A percentile compares a stretch with the other conserved stretches of the same genome.
phyloP scores from a whole-genome alignment of 208 protist species.

The Jaenimonas drosophilae region DNA sequence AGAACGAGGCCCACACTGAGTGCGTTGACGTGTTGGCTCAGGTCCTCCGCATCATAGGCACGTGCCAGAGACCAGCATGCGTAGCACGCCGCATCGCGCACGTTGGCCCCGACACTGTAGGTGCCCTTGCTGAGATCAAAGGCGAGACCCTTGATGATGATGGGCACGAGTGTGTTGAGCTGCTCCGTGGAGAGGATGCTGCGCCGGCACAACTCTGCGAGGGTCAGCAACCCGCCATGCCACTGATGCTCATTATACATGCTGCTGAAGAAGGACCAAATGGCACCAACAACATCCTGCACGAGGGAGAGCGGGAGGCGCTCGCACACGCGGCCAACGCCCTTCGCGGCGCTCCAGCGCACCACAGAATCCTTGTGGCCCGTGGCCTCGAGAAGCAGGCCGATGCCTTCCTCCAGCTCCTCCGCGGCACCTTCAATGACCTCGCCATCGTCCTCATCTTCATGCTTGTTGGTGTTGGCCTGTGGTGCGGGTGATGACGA shows the following conservation, averaged over 20 bases:
- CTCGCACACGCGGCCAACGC: slow-evolving; percentile 91
- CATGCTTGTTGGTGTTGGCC: slow-evolving; percentile 5
- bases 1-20: slow-evolving; percentile 74
- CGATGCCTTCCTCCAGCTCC: slow-evolving; percentile 70
- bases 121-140: slow-evolving; percentile 94
- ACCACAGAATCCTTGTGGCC: slow-evolving; percentile 92
- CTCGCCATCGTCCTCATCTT: slow-evolving; percentile 19
- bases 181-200: slow-evolving; percentile 84
- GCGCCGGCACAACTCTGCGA: slow-evolving; percentile 95
- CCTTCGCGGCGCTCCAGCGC: slow-evolving; percentile 96
- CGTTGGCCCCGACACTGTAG: slow-evolving; percentile 94
- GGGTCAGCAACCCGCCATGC: slow-evolving; percentile 94
- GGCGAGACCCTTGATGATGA: slow-evolving; percentile 70
- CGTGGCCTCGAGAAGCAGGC: slow-evolving; percentile 48
- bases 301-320: slow-evolving; percentile 85
- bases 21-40: slow-evolving; percentile 69
- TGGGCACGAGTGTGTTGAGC: slow-evolving; percentile 59
- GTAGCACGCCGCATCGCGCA: slow-evolving; percentile 98
- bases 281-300: slow-evolving; percentile 80
- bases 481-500: background rate
- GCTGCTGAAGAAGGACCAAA: slow-evolving; percentile 68
- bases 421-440: slow-evolving; percentile 49
- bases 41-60: slow-evolving; percentile 90
- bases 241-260: slow-evolving; percentile 73
- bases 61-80: slow-evolving; percentile 97